Conservation (phyloP, 306 rosid species). For the Prunus campanulata region DNA sequence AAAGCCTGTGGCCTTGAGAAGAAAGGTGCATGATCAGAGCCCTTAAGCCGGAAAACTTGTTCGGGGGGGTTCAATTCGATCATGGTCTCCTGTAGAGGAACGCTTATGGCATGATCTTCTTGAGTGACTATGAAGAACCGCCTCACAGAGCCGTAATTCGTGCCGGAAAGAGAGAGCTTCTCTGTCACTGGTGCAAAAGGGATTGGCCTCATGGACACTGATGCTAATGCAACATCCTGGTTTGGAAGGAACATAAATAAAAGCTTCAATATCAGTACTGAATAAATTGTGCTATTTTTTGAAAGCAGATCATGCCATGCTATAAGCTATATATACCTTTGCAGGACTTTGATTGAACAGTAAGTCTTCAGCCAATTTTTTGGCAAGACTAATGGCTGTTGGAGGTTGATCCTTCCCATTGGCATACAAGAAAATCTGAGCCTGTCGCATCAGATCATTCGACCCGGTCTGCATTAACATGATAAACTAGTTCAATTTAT, state of each 20-base stretch:
- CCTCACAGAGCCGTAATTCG: constrained; percentile 59
- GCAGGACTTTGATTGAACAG: constrained; percentile 78
- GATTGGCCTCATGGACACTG: constrained; percentile 68
- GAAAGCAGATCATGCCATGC: too few species aligned
- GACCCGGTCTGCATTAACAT: constrained; percentile 47
- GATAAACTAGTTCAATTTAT: background rate
- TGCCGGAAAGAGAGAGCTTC: constrained; percentile 60
- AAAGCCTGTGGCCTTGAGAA: constrained; percentile 86
- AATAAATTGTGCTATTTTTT: background rate
- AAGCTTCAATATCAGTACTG: background rate
- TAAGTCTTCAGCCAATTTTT: constrained; percentile 56
- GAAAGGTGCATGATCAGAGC: constrained; percentile 75
- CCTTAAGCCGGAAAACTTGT: constrained; percentile 56
- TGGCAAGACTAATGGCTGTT: constrained; percentile 58
- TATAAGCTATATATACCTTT: constrained; percentile 43
- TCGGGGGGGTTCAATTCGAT: constrained; percentile 56
- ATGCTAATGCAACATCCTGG: constrained; percentile 78
- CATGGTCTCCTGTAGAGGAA: constrained; percentile 62
- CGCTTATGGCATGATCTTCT: constrained; percentile 67
- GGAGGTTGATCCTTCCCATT: constrained; percentile 74
- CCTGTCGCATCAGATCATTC: constrained; percentile 61
- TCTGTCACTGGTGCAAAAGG: constrained; percentile 75
- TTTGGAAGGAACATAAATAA: background rate
- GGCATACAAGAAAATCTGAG: constrained; percentile 62
- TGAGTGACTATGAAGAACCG: constrained; percentile 63